Evolutionary conservation across 1,284 basidiomycete genomes (phyloP), one percentile per base, ranked within the genome.

Genomic region (Ustilago shanxiensis): DNA sequence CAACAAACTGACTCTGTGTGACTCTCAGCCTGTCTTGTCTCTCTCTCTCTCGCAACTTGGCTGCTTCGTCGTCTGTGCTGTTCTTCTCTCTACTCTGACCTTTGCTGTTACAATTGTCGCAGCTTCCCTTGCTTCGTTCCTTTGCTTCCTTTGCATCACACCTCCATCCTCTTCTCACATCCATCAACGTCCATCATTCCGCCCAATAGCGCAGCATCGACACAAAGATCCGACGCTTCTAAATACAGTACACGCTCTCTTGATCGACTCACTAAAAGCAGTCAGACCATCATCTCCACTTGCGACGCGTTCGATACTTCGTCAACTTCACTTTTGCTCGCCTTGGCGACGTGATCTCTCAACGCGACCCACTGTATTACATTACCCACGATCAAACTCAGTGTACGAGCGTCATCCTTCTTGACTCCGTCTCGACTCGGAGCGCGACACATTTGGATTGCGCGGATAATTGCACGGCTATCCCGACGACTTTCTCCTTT

Each of bases 211-310:
- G 24, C 11, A 49, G 47, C 47, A 49, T 39, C 53, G 35, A 24
- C 41, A 44, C 41, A 44, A 44, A 20, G n/a, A 7, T 24, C 52
- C 31, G 31, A 33, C 31, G 31, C 31, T n/a, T n/a, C n/a, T n/a
- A n/a, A n/a, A 33, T 33, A 52, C 33, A 41, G n/a, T 20, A 50
- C 58, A 22, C 58, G 37, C 41, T 51, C 58, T 41, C 29, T 49
- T 49, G 45, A 49, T 11, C 24, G n/a, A 7, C 41, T n/a, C 5
- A 44, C 41, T 44, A 18, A 39, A 16, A 11, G 44, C 44, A 47
- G n/a, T 47, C 20, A n/a, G n/a, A n/a, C n/a, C n/a, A 47, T 22
- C 44, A 22, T 14, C 14, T 22, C 44, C 9, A 47, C 44, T 47
- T 22, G 39, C 39, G 39, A 41, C 39, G 39, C 39, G 39, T 41